A percentile compares a stretch with the other conserved stretches of the same genome.
Conservation (phyloP, 129 eudicot genomes). For the Heracleum sosnowskyi region DNA sequence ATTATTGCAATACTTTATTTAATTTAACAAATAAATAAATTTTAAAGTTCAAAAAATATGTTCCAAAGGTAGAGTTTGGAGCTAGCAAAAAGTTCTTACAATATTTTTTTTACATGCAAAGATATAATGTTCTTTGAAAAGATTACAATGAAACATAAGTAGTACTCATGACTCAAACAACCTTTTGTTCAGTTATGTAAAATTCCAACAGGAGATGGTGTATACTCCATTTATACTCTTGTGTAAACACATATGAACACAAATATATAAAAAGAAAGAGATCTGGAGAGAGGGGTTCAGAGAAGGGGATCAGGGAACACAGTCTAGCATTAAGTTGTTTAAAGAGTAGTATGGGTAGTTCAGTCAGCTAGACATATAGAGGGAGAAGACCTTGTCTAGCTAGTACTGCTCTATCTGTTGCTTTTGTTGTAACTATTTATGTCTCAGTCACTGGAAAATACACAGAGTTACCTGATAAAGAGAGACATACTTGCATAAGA, state of each 20-base stretch:
- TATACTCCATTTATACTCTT: background rate
- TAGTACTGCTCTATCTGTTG: background rate
- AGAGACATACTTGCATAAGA: background rate
- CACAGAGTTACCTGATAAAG: constrained; percentile 7
- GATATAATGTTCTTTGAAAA: no score
- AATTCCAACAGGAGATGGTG: background rate
- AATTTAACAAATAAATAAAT: no score
- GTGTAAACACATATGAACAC: background rate
- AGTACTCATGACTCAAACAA: no score
- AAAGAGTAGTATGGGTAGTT: background rate
- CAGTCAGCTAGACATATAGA: background rate
- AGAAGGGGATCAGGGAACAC: background rate
- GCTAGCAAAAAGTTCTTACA: background rate
- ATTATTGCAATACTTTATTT: no score
- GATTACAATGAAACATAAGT: no score
- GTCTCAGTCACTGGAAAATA: background rate
- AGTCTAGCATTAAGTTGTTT: background rate
- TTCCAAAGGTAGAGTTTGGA: no score
- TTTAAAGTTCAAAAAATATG: background rate
- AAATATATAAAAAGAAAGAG: background rate
- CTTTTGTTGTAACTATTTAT: background rate
- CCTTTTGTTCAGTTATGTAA: background rate
- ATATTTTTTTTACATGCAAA: no score
- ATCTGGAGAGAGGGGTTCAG: background rate
- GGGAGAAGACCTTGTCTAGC: background rate